Evolutionary conservation across 1,284 basidiomycete genomes (phyloP), one percentile per base, ranked within the genome.

Genomic region (Puccinia hordei): DNA sequence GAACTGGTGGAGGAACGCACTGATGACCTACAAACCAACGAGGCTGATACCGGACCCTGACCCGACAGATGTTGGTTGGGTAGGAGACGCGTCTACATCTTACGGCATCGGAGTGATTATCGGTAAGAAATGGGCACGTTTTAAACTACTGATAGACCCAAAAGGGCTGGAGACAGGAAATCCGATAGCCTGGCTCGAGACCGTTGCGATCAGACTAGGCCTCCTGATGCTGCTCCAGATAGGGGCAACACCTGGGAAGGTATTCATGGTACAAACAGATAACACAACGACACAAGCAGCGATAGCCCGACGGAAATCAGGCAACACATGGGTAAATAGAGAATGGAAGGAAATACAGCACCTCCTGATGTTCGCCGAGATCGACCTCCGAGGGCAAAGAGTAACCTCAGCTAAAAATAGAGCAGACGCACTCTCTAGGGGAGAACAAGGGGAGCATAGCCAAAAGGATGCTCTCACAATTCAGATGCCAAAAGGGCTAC

Each of bases 281-380:
- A 24, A 6, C 19, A 19, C 53, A 24, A 24, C 12, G 5, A 24
- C 59, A 1, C 10, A 27, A 19, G 8, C 22, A 9, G 19, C 12
- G 12, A 68, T 35, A 15, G 13, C 24, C 6, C 22, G 35, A 13
- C 27, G 30, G 35, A 44, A 24, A 13, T 35, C 41, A 8, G 17
- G 24, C 5, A 4, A 55, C 24, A 5, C 19, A 19, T 5, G 6
- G 6, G 53, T 55, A 2, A 68, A 68, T n/a, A 30, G 35, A 2
- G 65, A 68, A 35, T 68, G 65, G 65, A 68, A 68, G 41, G n/a
- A 2, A 1, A 68, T 68, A 15, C 65, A 68, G 35, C 10, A n/a
- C 1, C 2, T 68, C 1, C n/a, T 68, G 17, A 24, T 66, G 8
- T 9, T 65, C 9, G 8, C 15, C 1, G 35, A 55, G 15, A 35